Percentiles rank a stretch among this genome's conserved stretches.
Evolutionary conservation across 305 asterid genomes (phyloP).

Genomic region (Withania somnifera): DNA sequence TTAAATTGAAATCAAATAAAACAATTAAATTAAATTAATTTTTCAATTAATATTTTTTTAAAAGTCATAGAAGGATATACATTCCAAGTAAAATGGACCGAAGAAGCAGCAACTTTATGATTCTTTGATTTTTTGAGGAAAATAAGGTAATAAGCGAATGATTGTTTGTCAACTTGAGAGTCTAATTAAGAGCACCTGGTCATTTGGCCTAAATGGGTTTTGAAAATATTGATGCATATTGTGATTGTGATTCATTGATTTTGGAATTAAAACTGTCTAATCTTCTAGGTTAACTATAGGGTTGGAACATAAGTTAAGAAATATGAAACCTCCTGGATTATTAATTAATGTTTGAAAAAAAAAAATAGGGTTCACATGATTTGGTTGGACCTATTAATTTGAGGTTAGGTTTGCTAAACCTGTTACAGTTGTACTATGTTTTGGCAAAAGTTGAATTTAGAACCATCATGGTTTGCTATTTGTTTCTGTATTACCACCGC

Average conservation of each 20-base stretch:
- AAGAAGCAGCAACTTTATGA: too few relatives aligned
- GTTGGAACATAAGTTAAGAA: background rate
- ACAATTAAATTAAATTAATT: too few relatives aligned
- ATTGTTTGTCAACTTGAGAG: background rate
- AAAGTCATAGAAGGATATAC: too few relatives aligned
- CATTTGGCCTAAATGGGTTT: background rate
- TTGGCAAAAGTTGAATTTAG: constrained; percentile 1
- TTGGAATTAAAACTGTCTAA: constrained; percentile 7
- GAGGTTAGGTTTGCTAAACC: background rate
- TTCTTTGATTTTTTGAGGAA: too few relatives aligned
- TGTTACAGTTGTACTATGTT: background rate
- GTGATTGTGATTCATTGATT: constrained; percentile 2
- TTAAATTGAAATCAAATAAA: too few relatives aligned
- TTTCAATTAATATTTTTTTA: too few relatives aligned
- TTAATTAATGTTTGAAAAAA: background rate
- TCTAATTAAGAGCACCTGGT: background rate
- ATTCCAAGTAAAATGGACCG: too few relatives aligned
- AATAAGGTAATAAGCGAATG: background rate
- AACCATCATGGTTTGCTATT: background rate
- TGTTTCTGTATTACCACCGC: background rate
- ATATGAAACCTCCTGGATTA: background rate
- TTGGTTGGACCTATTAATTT: background rate
- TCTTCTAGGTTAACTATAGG: constrained; percentile 5
- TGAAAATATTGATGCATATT: background rate
- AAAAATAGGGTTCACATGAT: background rate